Base-by-base conservation (phyloP, 2,329 filamentous ascomycete species). In the Aspergillus alliaceus region DNA sequence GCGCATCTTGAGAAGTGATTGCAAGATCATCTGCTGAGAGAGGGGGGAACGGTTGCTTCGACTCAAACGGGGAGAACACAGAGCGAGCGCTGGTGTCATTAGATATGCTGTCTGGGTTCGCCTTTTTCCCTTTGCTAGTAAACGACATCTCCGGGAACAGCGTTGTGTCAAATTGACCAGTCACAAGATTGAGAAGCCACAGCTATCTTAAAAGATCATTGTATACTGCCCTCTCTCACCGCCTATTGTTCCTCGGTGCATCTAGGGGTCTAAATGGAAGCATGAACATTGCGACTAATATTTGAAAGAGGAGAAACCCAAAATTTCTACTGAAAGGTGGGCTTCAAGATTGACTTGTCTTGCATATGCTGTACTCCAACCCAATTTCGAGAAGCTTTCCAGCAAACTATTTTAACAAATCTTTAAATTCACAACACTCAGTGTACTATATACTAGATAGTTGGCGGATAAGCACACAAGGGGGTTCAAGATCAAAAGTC, bases 11-110 rank as follows among this genome's bases (percentile, higher is more conserved):
- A 22, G 54, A 42, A 31, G 49, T 32, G 27, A 52, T 53, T 39
- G 61, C 62, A n/a, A 64, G 56, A 24, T 68, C 66, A 53, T 71
- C 66, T 3, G 65, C 52, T 5, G 66, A 61, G 27, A 73, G 60
- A 14, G 68, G 69, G 6, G 71, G 71, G 50, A 73, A 73, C 4
- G 71, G 71, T 57, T 72, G 71, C 25, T 72, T 72, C n/a, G 65
- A 58, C 29, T 72, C 69, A 18, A 65, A 66, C n/a, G 55, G 46
- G 9, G 63, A 50, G 2, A 61, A 24, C 6, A 44, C 40, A 3
- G 56, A 47, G 6, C 53, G 44, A 2, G 59, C 46, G 15, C 61
- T 56, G 3, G 58, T 47, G 15, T 56, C 50, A 18, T 60, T 54
- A 27, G 44, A 52, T 34, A 47, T 47, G n/a, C 53, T 52, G 2